phyloP scores from a whole-genome alignment of 441 rosid genomes.

The Pelargonium citronellum region DNA sequence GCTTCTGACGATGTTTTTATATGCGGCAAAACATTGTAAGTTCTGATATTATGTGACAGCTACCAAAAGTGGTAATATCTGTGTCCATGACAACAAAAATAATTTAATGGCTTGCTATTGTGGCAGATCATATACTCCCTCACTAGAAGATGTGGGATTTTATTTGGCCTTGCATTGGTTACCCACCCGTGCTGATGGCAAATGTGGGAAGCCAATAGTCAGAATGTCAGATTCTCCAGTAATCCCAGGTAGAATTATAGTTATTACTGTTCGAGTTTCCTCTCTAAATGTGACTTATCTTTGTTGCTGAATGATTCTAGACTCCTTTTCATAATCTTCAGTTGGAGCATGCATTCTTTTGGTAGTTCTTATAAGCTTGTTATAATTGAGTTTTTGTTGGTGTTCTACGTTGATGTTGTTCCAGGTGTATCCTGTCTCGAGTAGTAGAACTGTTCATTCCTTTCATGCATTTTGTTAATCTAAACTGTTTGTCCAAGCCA shows the following conservation, averaged over 20 bases:
- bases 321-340: background rate
- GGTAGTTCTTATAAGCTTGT: background rate
- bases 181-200: conserved; percentile 81
- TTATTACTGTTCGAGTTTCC: background rate
- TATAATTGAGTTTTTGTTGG: background rate
- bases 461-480: conserved; percentile 3
- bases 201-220: conserved; percentile 77
- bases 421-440: background rate
- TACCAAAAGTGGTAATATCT: conserved; percentile 18
- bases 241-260: conserved; percentile 53
- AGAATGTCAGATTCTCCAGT: conserved; percentile 69
- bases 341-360: background rate
- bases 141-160: conserved; percentile 78
- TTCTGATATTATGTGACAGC: conserved; percentile 16
- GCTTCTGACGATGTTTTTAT: conserved; percentile 43
- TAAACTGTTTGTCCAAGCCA: conserved; percentile 10
- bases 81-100: conserved; percentile 11
- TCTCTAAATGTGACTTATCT: background rate
- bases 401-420: background rate
- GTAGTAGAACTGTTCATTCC: background rate
- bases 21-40: conserved; percentile 72
- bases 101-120: conserved; percentile 15
- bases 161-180: conserved; percentile 78
- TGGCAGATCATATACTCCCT: conserved; percentile 71
- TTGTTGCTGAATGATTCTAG: background rate